These are phyloP conservation scores for maize (Zea mays) DNA, from an alignment of 176 grass and related monocot genomes.

Conservation along the genomic window DNA sequence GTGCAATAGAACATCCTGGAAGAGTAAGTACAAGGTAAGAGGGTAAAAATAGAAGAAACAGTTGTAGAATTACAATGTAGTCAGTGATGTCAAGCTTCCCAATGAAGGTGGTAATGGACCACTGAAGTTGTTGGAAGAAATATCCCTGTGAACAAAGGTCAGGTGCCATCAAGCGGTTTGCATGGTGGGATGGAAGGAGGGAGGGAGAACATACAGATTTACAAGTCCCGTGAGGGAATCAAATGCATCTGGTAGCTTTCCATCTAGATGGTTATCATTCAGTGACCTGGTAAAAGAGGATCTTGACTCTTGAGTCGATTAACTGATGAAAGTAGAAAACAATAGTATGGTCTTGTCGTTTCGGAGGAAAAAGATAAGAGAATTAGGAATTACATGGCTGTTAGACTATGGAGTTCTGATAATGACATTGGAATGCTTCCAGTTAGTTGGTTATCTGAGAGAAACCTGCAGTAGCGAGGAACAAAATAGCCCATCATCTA, in stretches of 20 bases:
- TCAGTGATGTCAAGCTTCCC: conserved; percentile 71
- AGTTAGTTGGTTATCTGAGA: conserved; percentile 90
- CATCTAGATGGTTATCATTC: conserved; percentile 81
- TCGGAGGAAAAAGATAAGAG: not conserved
- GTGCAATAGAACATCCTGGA: conserved; percentile 32
- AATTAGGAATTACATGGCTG: conserved; percentile 66
- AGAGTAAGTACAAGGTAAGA: conserved; percentile 21
- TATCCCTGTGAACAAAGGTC: conserved; percentile 57
- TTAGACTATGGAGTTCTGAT: conserved; percentile 67
- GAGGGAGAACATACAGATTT: conserved; percentile 69
- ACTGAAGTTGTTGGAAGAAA: conserved; percentile 89
- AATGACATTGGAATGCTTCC: conserved; percentile 93
- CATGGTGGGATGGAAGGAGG: not conserved
- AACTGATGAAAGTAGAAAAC: not conserved
- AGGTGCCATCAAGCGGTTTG: conserved; percentile 22
- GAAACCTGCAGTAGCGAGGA: conserved; percentile 68
- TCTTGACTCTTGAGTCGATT: conserved; percentile 38
- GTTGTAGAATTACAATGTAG: conserved; percentile 74
- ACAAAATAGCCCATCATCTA: conserved; percentile 10
- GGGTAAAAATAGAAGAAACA: conserved; percentile 28
- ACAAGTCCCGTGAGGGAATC: conserved; percentile 66
- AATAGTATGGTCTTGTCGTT: not conserved
- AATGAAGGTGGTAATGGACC: conserved; percentile 82
- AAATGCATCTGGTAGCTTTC: conserved; percentile 84
- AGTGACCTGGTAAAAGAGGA: conserved; percentile 69